Evolutionary conservation across 352 stramenopile species (phyloP).

Genomic region (Thalassiosira hispida): DNA sequence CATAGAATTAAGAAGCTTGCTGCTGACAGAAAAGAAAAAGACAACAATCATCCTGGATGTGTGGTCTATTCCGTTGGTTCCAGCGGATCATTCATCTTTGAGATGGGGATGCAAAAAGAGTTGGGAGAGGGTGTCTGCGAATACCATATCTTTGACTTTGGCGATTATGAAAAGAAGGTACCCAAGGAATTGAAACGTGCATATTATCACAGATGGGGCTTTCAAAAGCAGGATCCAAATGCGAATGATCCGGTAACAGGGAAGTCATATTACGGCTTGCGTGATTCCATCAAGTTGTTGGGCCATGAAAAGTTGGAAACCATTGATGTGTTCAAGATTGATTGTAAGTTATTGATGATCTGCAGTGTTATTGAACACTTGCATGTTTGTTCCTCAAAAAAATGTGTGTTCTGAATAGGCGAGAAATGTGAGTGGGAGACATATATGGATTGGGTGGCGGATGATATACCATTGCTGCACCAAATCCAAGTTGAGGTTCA

Average conservation of each 20-base stretch:
- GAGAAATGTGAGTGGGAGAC: conserved; percentile 77
- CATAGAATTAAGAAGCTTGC: conserved; percentile 49
- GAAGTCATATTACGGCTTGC: conserved; percentile 51
- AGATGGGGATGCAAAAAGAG: conserved; percentile 62
- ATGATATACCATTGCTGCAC: conserved; percentile 41
- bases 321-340: conserved; percentile 83
- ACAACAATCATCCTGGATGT: conserved; percentile 55
- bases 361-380: not conserved
- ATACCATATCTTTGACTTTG: conserved; percentile 79
- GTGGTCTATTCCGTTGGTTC: conserved; percentile 75
- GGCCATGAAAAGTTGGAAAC: conserved; percentile 62
- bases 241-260: not conserved
- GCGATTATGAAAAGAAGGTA: conserved; percentile 38
- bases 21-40: conserved; percentile 30
- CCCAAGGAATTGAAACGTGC: conserved; percentile 31
- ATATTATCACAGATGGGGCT: conserved; percentile 62
- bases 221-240: conserved; percentile 41
- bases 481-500: conserved; percentile 73
- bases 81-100: conserved; percentile 69
- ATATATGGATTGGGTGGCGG: conserved; percentile 61
- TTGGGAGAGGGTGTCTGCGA: conserved; percentile 58
- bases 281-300: conserved; percentile 58
- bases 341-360: conserved; percentile 45
- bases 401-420: not conserved
- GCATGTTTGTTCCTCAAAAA: not conserved